Conservation (phyloP, 1,284 basidiomycete species). For the Grifola frondosa region DNA sequence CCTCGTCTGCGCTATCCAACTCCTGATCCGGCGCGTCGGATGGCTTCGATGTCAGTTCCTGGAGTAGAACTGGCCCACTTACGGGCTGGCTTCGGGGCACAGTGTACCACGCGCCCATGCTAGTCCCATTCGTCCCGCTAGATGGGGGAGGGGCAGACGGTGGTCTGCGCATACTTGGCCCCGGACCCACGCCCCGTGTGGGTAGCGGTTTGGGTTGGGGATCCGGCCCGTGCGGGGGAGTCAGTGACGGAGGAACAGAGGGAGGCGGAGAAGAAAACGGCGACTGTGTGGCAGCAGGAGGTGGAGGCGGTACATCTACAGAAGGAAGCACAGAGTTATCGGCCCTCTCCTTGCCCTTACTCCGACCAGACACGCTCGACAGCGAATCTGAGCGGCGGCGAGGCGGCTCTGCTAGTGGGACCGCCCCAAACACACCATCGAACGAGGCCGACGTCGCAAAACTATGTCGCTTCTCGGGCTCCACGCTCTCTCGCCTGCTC, state of each 20-base stretch:
- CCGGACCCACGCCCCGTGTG: not conserved
- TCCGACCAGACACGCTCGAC: slow-evolving; percentile 3
- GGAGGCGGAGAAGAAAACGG: too few relatives aligned
- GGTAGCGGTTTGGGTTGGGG: not conserved
- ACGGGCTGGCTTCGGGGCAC: not conserved
- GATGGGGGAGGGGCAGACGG: not conserved
- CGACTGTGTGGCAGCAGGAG: too few relatives aligned
- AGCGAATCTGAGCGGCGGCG: not conserved
- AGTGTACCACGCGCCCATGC: not conserved
- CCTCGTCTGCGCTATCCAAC: slow-evolving; percentile 17
- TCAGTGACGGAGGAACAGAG: too few relatives aligned
- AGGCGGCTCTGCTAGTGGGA: too few relatives aligned
- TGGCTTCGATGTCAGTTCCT: not conserved
- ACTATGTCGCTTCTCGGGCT: slow-evolving; percentile 1
- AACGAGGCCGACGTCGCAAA: too few relatives aligned
- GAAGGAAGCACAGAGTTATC: not conserved
- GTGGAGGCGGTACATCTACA: not conserved
- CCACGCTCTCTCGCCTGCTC: slow-evolving; percentile 6
- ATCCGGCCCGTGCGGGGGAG: not conserved
- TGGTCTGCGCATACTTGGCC: not conserved
- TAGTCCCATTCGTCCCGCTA: not conserved
- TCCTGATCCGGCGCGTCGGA: slow-evolving; percentile 3
- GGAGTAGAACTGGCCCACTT: not conserved
- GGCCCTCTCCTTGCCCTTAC: not conserved
- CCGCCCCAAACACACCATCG: too few relatives aligned